Evolutionary conservation across 768 basidiomycete species (phyloP).

Genomic region (Arthromyces matolae): DNA sequence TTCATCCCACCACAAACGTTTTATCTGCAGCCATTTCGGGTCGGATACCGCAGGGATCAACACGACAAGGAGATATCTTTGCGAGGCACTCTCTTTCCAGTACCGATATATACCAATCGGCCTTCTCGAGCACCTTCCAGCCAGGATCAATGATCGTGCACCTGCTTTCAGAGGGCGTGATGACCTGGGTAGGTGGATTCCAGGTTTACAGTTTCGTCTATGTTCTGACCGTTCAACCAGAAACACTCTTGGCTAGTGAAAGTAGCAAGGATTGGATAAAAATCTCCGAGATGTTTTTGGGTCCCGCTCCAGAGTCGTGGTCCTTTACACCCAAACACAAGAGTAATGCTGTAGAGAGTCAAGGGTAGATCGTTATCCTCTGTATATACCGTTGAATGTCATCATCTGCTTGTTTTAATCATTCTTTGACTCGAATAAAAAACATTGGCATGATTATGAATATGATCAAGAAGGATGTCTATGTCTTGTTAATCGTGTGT

Average conservation of each 20-base stretch:
- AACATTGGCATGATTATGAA: too few relatives aligned
- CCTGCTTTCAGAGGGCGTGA: conserved; percentile 84
- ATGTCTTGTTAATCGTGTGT: too few relatives aligned
- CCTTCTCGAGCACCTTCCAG: conserved; percentile 77
- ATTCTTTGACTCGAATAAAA: too few relatives aligned
- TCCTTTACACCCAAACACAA: conserved; percentile 91
- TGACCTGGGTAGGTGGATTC: conserved; percentile 68
- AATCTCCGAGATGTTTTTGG: conserved; percentile 94
- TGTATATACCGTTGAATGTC: too few relatives aligned
- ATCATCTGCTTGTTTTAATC: too few relatives aligned
- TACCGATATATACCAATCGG: conserved; percentile 96
- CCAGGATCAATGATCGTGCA: conserved; percentile 84
- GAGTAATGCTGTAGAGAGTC: conserved; percentile 74
- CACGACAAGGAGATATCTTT: conserved; percentile 87
- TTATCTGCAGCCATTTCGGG: conserved; percentile 63
- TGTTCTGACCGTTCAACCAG: conserved; percentile 33
- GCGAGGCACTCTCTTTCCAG: conserved; percentile 94
- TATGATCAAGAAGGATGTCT: too few relatives aligned
- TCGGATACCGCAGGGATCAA: conserved; percentile 88
- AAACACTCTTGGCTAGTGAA: conserved; percentile 78
- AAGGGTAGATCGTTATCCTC: too few relatives aligned
- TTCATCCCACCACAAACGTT: background rate
- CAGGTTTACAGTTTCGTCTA: background rate
- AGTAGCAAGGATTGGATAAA: conserved; percentile 87
- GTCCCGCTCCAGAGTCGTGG: conserved; percentile 80